Percentiles rank a stretch among this genome's conserved stretches.
Evolutionary conservation across 345 rosid species (phyloP).

Genomic region (Carallia pectinifolia): DNA sequence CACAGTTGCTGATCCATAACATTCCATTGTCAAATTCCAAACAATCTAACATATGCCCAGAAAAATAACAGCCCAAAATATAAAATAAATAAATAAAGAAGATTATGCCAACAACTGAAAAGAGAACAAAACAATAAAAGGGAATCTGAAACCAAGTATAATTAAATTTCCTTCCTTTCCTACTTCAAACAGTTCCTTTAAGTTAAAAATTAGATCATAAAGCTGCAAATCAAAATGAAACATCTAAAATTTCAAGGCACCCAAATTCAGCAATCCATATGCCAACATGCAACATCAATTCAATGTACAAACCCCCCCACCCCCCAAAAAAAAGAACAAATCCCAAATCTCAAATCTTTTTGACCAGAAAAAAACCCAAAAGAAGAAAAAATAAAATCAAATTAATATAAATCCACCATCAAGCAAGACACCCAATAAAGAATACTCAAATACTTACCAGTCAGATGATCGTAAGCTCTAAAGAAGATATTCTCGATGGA

Average conservation of each 20-base stretch:
- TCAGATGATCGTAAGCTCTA: too few relatives aligned
- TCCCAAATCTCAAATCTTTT: background rate
- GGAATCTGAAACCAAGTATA: background rate
- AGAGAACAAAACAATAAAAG: background rate
- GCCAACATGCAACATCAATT: constrained; percentile 1
- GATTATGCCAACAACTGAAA: background rate
- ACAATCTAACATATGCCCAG: too few relatives aligned
- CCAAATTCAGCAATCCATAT: constrained; percentile 3
- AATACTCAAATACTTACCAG: too few relatives aligned
- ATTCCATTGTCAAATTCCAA: too few relatives aligned
- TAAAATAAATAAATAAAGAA: too few relatives aligned
- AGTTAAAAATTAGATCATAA: background rate
- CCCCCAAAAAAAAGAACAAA: background rate
- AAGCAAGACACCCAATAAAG: too few relatives aligned
- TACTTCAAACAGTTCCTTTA: background rate
- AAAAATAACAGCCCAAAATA: too few relatives aligned
- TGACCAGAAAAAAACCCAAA: background rate
- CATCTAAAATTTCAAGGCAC: background rate
- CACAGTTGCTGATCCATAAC: too few relatives aligned
- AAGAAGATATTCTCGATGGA: too few relatives aligned
- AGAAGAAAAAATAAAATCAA: background rate
- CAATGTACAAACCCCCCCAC: background rate
- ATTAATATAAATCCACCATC: too few relatives aligned
- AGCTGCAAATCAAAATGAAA: background rate
- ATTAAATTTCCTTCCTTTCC: too few relatives aligned